Base-by-base conservation (phyloP, 2,329 filamentous ascomycete species). In the Cordyceps fumosorosea region DNA sequence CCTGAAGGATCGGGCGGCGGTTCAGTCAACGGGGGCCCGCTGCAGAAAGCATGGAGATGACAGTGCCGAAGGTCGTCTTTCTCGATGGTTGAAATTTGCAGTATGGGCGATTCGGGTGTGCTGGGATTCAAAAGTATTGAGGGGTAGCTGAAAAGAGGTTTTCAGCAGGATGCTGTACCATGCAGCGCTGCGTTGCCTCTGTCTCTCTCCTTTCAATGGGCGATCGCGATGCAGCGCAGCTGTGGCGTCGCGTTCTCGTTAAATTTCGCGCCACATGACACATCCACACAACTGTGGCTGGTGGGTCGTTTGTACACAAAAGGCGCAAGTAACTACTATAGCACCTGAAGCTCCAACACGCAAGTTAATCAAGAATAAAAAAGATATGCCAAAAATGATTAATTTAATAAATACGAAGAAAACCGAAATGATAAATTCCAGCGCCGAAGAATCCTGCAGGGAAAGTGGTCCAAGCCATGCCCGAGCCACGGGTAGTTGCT, bases 261-360 rank as follows among this genome's bases (percentile, higher is more conserved):
- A 42, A 42, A 50, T 51, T 22, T 44, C 32, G 44, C 51, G 59
- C 59, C 59, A 62, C 59, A 62, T 56, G 20, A 56, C 59, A 50
- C 34, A 11, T 50, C 51, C 59, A 62, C 59, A 62, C 52, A 34
- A 50, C 42, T 62, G 57, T 60, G 57, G 57, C 57, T 52, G 22
- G 56, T 59, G 56, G 44, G 56, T 32, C 42, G 22, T 40, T 4
- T 32, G 8, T 8, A 5, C 29, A 32, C 29, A 32, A 8, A 32
- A 32, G 5, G 29, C 29, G 8, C 29, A 32, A 32, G 29, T 32
- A 32, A 32, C 29, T 37, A 37, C 34, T 11, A 37, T 37, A 37
- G 34, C n/a, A n/a, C n/a, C n/a, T 32, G 29, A 32, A 32, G 29
- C 8, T 32, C 29, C 29, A 32, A 32, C 29, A 37, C 34, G 8